Percentiles rank a stretch among this genome's conserved stretches.
Conservation (phyloP, 257 asterid species). For the Pogostemon cablin region DNA sequence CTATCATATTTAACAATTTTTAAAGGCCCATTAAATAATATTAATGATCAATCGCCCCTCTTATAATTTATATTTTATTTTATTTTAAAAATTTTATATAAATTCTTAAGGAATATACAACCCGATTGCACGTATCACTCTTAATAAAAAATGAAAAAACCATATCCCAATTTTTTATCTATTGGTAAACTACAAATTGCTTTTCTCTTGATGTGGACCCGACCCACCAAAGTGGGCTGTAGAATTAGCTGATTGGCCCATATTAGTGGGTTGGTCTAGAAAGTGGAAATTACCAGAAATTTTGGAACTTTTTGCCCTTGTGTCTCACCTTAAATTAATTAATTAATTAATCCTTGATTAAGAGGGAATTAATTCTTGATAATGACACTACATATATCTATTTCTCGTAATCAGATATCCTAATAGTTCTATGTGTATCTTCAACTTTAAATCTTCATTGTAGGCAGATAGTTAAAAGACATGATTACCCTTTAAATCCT, state of each 20-base stretch:
- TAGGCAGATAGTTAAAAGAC: background rate
- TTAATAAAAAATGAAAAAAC: no score
- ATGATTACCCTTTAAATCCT: background rate
- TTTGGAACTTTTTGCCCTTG: slow-evolving; percentile 34
- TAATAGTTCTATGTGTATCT: background rate
- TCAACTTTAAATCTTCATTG: background rate
- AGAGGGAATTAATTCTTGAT: slow-evolving; percentile 18
- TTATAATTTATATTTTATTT: no score
- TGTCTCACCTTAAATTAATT: slow-evolving; percentile 14
- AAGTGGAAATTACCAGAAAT: slow-evolving; percentile 36
- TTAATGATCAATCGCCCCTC: no score
- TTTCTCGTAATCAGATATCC: slow-evolving; percentile 1
- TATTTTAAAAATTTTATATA: no score
- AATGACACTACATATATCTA: slow-evolving; percentile 19
- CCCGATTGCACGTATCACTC: no score
- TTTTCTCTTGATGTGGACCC: slow-evolving; percentile 31
- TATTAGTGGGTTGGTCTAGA: slow-evolving; percentile 33
- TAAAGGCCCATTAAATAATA: no score
- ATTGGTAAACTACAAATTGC: slow-evolving; percentile 1
- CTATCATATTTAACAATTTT: no score
- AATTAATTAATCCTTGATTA: slow-evolving; percentile 17
- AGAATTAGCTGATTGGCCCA: slow-evolving; percentile 34
- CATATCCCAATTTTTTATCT: no score
- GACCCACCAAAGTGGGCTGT: slow-evolving; percentile 40
- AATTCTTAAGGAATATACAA: no score